Evolutionary conservation across 305 asterid genomes (phyloP), one percentile per base, ranked within the genome.

Genomic region (Withania somnifera): DNA sequence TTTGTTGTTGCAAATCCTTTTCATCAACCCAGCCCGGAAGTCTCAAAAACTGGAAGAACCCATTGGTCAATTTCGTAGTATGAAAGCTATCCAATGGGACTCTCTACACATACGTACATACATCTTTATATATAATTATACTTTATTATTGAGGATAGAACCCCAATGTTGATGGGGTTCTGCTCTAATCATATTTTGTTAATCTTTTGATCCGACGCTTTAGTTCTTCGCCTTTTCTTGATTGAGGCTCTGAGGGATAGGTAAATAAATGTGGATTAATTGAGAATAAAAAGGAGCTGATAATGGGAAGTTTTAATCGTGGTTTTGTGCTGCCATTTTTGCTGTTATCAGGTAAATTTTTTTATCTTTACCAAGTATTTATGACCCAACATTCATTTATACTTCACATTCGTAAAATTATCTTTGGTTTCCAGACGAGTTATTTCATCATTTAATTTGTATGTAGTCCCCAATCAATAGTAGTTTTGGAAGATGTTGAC

Each of bases 271-370:
- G 91, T 83, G 86, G 79, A 85, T 88, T 87, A 84, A 87, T 82
- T 90, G 87, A 86, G 84, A 63, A 34, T 34, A 86, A 84, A 52
- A 51, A 82, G 54, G 86, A 52, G 22, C 71, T 66, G 56, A 85
- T 45, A 54, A 96, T 93, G 98, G 93, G 92, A 61, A 90, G 86
- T 61, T 85, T 93, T 75, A 82, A 90, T 80, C 89, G 88, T 54
- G 97, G 97, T 26, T 91, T 93, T 88, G 75, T 90, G 73, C 88
- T 96, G 91, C 97, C 99, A 61, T 61, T 86, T 89, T 89, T 96
- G 87, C 98, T 96, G 32, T 82, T 96, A 86, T 82, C 90, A 88
- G 99, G 99, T 93, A 87, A 50, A n/a, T n/a, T n/a, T n/a, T n/a
- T n/a, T n/a, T n/a, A n/a, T n/a, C 73, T 68, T 67, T n/a, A 26